A percentile compares a stretch with the other conserved stretches of the same genome.
phyloP scores from a whole-genome alignment of 129 eudicot genomes.

The Mikania micrantha region DNA sequence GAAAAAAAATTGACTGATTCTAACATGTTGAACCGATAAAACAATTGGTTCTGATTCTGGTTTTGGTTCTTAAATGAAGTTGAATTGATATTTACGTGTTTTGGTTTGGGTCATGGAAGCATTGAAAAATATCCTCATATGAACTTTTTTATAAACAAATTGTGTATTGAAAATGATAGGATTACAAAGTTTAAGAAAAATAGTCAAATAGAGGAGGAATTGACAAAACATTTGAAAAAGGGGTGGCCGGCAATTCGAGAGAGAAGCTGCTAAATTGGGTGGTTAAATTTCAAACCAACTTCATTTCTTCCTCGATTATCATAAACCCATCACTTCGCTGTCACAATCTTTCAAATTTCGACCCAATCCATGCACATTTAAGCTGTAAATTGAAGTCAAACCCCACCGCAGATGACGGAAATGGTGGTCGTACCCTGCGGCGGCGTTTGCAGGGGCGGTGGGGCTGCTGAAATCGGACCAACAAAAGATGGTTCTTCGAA shows the following conservation, averaged over 20 bases:
- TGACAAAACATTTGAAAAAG: no score
- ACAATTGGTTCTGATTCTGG: no score
- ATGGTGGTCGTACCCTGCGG: conserved; percentile 63
- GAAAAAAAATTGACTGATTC: no score
- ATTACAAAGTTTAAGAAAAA: not conserved
- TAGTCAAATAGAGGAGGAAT: conserved; percentile 18
- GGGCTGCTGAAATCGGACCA: not conserved
- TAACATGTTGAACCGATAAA: no score
- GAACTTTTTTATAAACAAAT: no score
- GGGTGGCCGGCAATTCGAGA: not conserved
- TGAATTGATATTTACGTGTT: no score
- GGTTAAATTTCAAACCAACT: conserved; percentile 30
- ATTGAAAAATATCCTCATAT: no score
- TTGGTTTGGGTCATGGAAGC: no score
- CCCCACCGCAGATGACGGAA: conserved; percentile 26
- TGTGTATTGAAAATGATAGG: not conserved
- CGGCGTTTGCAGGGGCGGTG: conserved; percentile 27
- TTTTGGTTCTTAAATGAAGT: no score
- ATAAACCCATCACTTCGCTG: not conserved
- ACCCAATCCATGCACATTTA: not conserved
- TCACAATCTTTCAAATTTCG: conserved; percentile 3
- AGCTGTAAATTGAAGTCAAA: not conserved
- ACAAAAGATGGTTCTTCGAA: not conserved
- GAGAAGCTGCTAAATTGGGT: not conserved
- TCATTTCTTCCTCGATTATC: not conserved